These are phyloP conservation scores for Hypoxylon sp. DNA, from an alignment of 2,329 filamentous ascomycete genomes.

Conservation along the genomic window DNA sequence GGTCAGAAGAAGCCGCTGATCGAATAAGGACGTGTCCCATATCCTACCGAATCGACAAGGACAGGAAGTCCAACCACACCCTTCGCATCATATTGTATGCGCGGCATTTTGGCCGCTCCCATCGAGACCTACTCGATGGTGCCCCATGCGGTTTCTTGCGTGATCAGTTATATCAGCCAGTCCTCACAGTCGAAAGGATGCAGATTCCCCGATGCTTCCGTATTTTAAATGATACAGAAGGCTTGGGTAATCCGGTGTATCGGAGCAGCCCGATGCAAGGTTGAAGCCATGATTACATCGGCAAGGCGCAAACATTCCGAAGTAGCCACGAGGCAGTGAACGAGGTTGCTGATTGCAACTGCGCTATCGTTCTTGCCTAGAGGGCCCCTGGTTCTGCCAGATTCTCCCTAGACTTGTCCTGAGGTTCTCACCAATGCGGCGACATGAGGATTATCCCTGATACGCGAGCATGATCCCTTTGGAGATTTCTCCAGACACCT, in stretches of 20 bases:
- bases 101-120: background rate
- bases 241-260: background rate
- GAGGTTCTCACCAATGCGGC: background rate
- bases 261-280: background rate
- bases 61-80: background rate
- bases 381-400: background rate
- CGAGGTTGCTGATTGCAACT: background rate
- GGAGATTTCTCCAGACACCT: background rate
- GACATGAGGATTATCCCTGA: background rate
- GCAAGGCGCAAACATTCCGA: background rate
- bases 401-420: background rate
- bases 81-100: background rate
- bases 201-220: background rate
- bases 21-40: slow-evolving; percentile 54
- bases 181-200: background rate
- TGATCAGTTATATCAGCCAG: background rate
- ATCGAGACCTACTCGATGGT: background rate
- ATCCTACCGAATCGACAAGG: background rate
- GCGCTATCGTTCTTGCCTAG: background rate
- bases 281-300: background rate
- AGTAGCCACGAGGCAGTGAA: background rate
- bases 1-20: slow-evolving; percentile 72
- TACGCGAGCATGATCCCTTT: background rate
- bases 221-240: slow-evolving; percentile 5
- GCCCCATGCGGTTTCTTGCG: background rate